These are phyloP conservation scores for Schizophyllum commune DNA, from an alignment of 1,284 basidiomycete genomes.

Conservation along the genomic window DNA sequence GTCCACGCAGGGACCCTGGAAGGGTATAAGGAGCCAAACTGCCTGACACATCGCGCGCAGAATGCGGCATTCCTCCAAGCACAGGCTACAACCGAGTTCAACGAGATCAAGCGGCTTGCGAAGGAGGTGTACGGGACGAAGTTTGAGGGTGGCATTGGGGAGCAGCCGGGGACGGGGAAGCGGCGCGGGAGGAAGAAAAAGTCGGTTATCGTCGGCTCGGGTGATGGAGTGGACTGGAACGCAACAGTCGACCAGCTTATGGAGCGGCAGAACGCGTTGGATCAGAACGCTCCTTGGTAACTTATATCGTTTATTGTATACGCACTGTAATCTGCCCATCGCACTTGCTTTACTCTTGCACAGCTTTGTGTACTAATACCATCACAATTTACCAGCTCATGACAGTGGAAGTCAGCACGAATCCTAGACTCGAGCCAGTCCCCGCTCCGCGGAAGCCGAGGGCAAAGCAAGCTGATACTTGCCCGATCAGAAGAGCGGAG, in stretches of 20 bases:
- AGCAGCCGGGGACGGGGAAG: neutral
- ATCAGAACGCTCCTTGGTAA: neutral
- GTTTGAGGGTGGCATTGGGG: conserved; percentile 27
- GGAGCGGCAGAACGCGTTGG: neutral
- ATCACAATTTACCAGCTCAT: neutral
- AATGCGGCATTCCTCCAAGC: conserved; percentile 62
- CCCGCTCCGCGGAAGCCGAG: no score
- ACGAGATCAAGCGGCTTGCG: conserved; percentile 60
- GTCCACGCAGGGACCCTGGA: conserved; percentile 21
- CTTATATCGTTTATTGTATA: neutral
- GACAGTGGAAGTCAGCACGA: neutral
- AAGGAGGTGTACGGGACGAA: conserved; percentile 37
- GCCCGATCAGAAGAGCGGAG: no score
- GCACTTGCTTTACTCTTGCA: neutral
- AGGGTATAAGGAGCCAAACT: conserved; percentile 47
- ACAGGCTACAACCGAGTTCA: conserved; percentile 62
- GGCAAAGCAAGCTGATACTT: no score
- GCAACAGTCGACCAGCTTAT: neutral
- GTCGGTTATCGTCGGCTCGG: neutral
- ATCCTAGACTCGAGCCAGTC: no score
- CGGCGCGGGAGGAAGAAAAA: neutral
- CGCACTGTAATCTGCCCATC: neutral
- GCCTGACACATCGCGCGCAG: conserved; percentile 53
- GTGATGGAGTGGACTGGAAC: neutral
- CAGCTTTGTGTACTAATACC: neutral